Evolutionary conservation across 306 rosid species (phyloP).

Genomic region (Alnus glutinosa): DNA sequence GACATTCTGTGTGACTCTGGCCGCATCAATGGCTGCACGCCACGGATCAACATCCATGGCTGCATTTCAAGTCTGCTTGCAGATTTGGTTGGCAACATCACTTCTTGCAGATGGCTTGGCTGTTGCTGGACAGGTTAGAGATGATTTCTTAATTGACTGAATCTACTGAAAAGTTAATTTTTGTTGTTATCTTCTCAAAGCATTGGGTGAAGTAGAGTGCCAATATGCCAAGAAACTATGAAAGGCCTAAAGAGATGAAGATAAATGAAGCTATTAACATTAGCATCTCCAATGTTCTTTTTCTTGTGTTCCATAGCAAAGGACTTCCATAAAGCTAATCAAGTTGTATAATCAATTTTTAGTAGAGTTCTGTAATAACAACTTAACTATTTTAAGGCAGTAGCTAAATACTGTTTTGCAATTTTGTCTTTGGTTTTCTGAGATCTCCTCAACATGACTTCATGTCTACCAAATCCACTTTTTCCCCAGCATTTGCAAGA

Average conservation of each 20-base stretch:
- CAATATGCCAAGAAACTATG: neutral
- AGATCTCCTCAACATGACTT: constrained; percentile 3
- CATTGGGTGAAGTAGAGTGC: constrained; percentile 4
- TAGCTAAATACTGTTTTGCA: neutral
- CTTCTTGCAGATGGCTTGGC: constrained; percentile 97
- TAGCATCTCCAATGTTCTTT: neutral
- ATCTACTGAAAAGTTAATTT: constrained; percentile 3
- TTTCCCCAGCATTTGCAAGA: neutral
- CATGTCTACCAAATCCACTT: neutral
- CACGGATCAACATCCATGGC: constrained; percentile 91
- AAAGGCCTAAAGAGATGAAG: neutral
- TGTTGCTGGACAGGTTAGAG: constrained; percentile 91
- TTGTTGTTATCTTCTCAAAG: neutral
- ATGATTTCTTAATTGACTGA: constrained; percentile 11
- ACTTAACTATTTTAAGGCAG: neutral
- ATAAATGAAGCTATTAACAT: neutral
- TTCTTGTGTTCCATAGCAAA: neutral
- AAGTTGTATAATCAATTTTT: neutral
- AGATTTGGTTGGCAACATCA: constrained; percentile 91
- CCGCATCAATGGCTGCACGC: constrained; percentile 91
- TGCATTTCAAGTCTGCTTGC: constrained; percentile 95
- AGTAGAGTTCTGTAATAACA: neutral
- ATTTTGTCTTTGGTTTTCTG: neutral
- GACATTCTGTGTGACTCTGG: constrained; percentile 91
- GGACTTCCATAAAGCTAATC: neutral